Evolutionary conservation across 2,329 filamentous ascomycete species (phyloP), one percentile per base, ranked within the genome.

Genomic region (Microascus cirrosus): DNA sequence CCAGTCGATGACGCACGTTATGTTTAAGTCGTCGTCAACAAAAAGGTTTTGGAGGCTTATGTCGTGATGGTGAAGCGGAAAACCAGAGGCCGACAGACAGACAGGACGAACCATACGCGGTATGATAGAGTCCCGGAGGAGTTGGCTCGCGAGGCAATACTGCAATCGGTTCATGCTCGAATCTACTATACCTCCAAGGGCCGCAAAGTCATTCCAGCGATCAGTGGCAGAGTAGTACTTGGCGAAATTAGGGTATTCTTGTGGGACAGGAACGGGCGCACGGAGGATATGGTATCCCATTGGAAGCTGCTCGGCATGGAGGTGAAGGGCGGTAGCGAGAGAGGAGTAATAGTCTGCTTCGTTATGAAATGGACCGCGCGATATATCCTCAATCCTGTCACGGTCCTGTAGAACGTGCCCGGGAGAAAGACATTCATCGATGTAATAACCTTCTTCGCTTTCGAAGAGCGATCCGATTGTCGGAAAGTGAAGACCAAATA

Each of bases 1-100:
- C 65, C 63, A 68, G 62, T 68, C 64, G 58, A 67, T 67, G 51
- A 67, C 59, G 59, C 64, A 67, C 12, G 63, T 68, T 55, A 67
- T 65, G 36, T 68, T 66, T 55, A 67, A 63, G 53, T 66, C 61
- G 36, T 63, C 57, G 57, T 67, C 65, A 57, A 66, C 61, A 56
- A 67, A 68, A 34, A 67, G 61, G 54, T 68, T 66, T 18, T 61
- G 58, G 13, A 58, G 51, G 53, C 63, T 65, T 51, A 68, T 53
- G 56, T 67, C 65, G n/a, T 61, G 66, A 58, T 65, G 65, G 34
- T 54, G 54, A 20, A 66, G 60, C 22, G 61, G 58, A 53, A 63
- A 67, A 56, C 62, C 59, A 59, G 56, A 51, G 15, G 57, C 39
- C 24, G 54, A 58, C 34, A 58, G 56, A 51, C 25, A 18, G 36